A percentile compares a stretch with the other conserved stretches of the same genome.
Conservation (phyloP, 2,329 filamentous ascomycete genomes). For the Ploettnerulaceae sp. region DNA sequence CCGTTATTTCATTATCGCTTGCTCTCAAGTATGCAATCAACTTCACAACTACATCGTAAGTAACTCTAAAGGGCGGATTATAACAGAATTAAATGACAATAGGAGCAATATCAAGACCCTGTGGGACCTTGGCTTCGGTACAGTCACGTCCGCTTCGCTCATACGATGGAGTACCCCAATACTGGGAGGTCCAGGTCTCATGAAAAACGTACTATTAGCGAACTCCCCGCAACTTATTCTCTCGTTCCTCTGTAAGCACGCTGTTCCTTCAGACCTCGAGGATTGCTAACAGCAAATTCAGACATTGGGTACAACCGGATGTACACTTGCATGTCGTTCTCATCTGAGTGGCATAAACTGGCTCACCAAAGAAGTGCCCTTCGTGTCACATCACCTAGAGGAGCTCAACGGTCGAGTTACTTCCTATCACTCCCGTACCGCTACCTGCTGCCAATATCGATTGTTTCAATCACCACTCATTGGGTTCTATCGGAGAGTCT, state of each 20-base stretch:
- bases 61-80: not conserved
- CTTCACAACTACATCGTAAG: slow-evolving; percentile 19
- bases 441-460: slow-evolving; percentile 27
- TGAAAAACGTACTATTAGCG: slow-evolving; percentile 26
- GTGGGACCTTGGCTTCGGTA: slow-evolving; percentile 18
- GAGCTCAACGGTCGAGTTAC: slow-evolving; percentile 33
- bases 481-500: slow-evolving; percentile 39
- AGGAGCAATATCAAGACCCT: slow-evolving; percentile 20
- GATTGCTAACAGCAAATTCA: not conserved
- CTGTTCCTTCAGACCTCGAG: not conserved
- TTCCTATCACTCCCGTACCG: slow-evolving; percentile 37
- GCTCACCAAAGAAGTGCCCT: slow-evolving; percentile 34
- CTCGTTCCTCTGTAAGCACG: slow-evolving; percentile 28
- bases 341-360: slow-evolving; percentile 22
- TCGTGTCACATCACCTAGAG: slow-evolving; percentile 33
- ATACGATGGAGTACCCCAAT: slow-evolving; percentile 18
- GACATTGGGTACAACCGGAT: slow-evolving; percentile 33
- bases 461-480: slow-evolving; percentile 34
- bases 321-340: slow-evolving; percentile 24
- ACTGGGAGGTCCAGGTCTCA: slow-evolving; percentile 16
- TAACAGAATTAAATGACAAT: not conserved
- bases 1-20: slow-evolving; percentile 14
- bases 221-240: slow-evolving; percentile 35
- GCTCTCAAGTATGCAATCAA: slow-evolving; percentile 15
- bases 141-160: slow-evolving; percentile 14